These are phyloP conservation scores for Apiospora arundinis DNA, from an alignment of 2,329 filamentous ascomycete genomes.

Conservation along the genomic window DNA sequence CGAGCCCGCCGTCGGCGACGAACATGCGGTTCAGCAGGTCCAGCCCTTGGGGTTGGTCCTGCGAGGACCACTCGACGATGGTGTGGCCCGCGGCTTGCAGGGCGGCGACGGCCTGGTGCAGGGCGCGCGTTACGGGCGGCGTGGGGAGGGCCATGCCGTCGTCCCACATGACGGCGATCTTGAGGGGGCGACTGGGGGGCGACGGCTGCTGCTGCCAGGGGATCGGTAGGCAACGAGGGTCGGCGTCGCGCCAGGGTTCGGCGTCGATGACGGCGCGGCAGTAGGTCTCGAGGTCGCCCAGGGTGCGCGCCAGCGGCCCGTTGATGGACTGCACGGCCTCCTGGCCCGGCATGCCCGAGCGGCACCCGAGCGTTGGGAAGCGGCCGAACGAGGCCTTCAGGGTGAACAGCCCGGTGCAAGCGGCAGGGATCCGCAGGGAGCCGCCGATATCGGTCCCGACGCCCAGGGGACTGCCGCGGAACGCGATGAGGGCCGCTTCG, in stretches of 20 bases:
- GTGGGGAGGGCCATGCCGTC: conserved; percentile 71
- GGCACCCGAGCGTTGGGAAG: conserved; percentile 60
- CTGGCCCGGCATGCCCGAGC: conserved; percentile 68
- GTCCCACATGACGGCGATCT: conserved; percentile 67
- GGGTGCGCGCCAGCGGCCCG: conserved; percentile 63
- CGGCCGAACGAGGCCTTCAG: conserved; percentile 56
- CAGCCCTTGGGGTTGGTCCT: conserved; percentile 47
- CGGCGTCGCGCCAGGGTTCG: conserved; percentile 59
- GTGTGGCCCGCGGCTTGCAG: conserved; percentile 56
- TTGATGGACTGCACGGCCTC: conserved; percentile 70
- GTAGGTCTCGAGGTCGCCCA: conserved; percentile 63
- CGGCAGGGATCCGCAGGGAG: conserved; percentile 42
- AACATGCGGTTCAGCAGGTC: conserved; percentile 53
- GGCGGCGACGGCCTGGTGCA: conserved; percentile 51
- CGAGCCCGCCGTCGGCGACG: conserved; percentile 52
- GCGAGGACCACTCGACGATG: conserved; percentile 58
- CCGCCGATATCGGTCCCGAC: conserved; percentile 44
- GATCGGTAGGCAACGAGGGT: conserved; percentile 64
- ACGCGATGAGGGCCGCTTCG: conserved; percentile 66
- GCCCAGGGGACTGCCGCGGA: conserved; percentile 65
- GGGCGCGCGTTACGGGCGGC: conserved; percentile 66
- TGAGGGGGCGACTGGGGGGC: conserved; percentile 48
- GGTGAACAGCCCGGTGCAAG: conserved; percentile 40
- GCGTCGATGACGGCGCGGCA: conserved; percentile 56
- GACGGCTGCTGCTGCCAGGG: conserved; percentile 53